These are phyloP conservation scores for Acacia pycnantha DNA, from an alignment of 331 rosid species.

Conservation along the genomic window DNA sequence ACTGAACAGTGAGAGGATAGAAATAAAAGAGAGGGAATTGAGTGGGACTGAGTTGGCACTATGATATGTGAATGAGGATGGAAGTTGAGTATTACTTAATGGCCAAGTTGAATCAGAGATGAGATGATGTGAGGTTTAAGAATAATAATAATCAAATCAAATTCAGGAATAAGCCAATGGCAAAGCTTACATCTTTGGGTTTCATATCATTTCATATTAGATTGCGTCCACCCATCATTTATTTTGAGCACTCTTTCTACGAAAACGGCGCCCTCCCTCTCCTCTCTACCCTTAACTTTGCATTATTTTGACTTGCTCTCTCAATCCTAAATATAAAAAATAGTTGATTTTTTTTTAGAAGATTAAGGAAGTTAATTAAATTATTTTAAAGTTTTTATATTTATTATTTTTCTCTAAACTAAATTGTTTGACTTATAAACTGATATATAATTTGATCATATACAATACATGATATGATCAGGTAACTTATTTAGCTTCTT, in stretches of 20 bases:
- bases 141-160: not conserved
- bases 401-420: too few relatives aligned
- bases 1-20: not conserved
- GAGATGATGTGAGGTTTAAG: not conserved
- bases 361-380: too few relatives aligned
- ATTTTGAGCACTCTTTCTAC: not conserved
- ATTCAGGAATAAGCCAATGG: not conserved
- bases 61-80: not conserved
- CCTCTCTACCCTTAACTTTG: too few relatives aligned
- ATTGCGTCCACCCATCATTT: not conserved
- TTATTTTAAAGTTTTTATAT: too few relatives aligned
- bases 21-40: not conserved
- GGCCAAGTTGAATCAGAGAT: not conserved
- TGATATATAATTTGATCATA: too few relatives aligned
- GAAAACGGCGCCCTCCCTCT: not conserved
- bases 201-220: not conserved
- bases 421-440: too few relatives aligned
- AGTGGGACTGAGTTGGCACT: not conserved
- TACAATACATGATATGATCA: too few relatives aligned
- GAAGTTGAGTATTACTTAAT: not conserved
- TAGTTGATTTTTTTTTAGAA: rapidly evolving
- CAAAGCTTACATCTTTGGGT: not conserved
- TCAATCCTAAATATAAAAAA: too few relatives aligned
- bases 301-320: not conserved
- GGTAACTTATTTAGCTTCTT: too few relatives aligned